phyloP scores from a whole-genome alignment of 441 rosid species.

The Capsella rubella region DNA sequence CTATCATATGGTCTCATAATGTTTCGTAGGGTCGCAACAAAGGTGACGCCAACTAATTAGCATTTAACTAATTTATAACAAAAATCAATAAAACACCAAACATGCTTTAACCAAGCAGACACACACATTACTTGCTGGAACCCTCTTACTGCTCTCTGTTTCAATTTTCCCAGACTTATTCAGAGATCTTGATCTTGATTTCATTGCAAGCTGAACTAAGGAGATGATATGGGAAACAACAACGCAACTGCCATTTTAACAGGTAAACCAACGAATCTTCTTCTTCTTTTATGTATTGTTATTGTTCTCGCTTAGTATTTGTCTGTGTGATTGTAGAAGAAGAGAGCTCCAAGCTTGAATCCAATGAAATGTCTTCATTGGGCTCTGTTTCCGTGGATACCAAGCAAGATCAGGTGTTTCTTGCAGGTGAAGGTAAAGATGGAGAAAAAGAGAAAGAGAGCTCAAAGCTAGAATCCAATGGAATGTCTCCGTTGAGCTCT shows the following conservation, averaged over 20 bases:
- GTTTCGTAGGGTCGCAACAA: conserved; percentile 38
- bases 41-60: conserved; percentile 42
- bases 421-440: conserved; percentile 31
- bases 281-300: background rate
- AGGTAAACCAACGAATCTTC: conserved; percentile 34
- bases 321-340: conserved; percentile 40
- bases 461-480: conserved; percentile 10
- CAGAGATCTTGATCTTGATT: conserved; percentile 25
- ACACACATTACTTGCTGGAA: background rate
- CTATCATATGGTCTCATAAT: conserved; percentile 45
- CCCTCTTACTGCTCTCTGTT: conserved; percentile 23
- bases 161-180: conserved; percentile 1
- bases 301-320: background rate
- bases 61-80: conserved; percentile 22
- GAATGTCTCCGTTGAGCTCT: background rate
- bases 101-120: conserved; percentile 27
- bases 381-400: conserved; percentile 17
- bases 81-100: conserved; percentile 20
- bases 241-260: conserved; percentile 60
- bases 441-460: background rate
- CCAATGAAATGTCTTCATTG: conserved; percentile 21
- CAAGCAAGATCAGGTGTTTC: conserved; percentile 32
- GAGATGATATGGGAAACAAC: conserved; percentile 88
- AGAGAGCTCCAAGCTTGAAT: conserved; percentile 37
- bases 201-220: conserved; percentile 48